These are phyloP conservation scores for Penicillium polonicum DNA, from an alignment of 2,329 filamentous ascomycete species.

Conservation along the genomic window DNA sequence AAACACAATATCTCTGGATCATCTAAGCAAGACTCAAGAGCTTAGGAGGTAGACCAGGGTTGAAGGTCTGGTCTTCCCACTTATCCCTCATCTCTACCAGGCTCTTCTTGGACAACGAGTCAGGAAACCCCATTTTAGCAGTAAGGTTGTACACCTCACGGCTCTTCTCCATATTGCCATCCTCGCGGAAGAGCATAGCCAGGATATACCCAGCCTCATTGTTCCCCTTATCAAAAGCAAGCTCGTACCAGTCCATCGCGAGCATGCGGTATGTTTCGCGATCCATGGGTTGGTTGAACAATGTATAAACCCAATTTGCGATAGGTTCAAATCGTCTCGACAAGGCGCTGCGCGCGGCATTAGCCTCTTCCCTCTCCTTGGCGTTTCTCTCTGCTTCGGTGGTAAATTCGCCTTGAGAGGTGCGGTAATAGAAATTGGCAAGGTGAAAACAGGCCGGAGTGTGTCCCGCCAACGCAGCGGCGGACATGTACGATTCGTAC, in stretches of 20 bases:
- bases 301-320: not conserved
- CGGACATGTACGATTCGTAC: constrained; percentile 39
- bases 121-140: constrained; percentile 10
- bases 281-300: constrained; percentile 20
- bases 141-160: constrained; percentile 15
- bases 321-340: not conserved
- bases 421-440: constrained; percentile 40
- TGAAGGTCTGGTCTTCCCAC: constrained; percentile 23
- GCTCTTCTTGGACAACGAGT: constrained; percentile 4
- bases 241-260: constrained; percentile 38
- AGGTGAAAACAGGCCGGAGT: constrained; percentile 33
- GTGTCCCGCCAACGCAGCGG: constrained; percentile 33
- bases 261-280: constrained; percentile 27
- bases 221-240: constrained; percentile 25
- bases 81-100: constrained; percentile 18
- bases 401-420: constrained; percentile 25
- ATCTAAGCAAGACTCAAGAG: not conserved
- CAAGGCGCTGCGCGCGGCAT: not conserved
- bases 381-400: constrained; percentile 21
- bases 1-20: not conserved
- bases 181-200: constrained; percentile 32
- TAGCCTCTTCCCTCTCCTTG: not conserved
- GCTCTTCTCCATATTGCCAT: constrained; percentile 19
- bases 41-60: constrained; percentile 1
- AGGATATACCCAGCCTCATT: constrained; percentile 27